These are phyloP conservation scores for Paracoccidioides lutzii DNA, from an alignment of 2,329 filamentous ascomycete species.

Conservation along the genomic window DNA sequence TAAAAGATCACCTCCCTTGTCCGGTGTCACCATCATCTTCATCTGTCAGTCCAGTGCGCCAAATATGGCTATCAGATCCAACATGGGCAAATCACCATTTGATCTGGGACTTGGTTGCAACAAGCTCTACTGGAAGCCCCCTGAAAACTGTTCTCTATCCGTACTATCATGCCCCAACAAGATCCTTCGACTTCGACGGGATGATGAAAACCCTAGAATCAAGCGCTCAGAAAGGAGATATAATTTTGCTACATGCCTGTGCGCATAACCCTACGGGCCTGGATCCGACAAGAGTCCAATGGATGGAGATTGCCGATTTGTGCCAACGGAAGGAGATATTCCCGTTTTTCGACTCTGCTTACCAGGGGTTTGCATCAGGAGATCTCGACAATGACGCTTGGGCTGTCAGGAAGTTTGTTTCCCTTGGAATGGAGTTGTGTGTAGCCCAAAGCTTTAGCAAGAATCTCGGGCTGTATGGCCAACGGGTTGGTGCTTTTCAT, in stretches of 20 bases:
- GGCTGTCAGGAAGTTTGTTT: slow-evolving; percentile 81
- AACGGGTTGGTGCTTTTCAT: slow-evolving; percentile 91
- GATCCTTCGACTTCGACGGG: slow-evolving; percentile 33
- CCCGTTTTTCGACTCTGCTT: slow-evolving; percentile 95
- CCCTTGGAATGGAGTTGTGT: slow-evolving; percentile 62
- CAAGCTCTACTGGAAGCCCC: slow-evolving; percentile 61
- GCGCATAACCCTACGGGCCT: slow-evolving; percentile 97
- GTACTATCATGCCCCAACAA: slow-evolving; percentile 62
- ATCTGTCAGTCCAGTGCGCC: slow-evolving; percentile 29
- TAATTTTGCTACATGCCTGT: slow-evolving; percentile 85
- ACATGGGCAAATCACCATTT: slow-evolving; percentile 98
- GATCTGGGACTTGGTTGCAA: slow-evolving; percentile 51
- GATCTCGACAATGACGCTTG: slow-evolving; percentile 72
- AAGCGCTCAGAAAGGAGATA: slow-evolving; percentile 63
- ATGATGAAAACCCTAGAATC: slow-evolving; percentile 78
- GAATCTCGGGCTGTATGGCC: slow-evolving; percentile 74
- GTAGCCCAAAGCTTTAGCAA: slow-evolving; percentile 50
- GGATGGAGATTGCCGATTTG: slow-evolving; percentile 70
- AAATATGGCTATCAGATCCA: slow-evolving; percentile 81
- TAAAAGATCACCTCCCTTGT: slow-evolving; percentile 65
- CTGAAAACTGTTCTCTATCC: slow-evolving; percentile 68
- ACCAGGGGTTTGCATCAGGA: slow-evolving; percentile 93
- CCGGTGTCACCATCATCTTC: background rate
- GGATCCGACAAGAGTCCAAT: slow-evolving; percentile 83
- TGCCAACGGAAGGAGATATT: slow-evolving; percentile 74